Evolutionary conservation across 2,329 filamentous ascomycete genomes (phyloP).

Genomic region (Gaeumannomyces tritici): DNA sequence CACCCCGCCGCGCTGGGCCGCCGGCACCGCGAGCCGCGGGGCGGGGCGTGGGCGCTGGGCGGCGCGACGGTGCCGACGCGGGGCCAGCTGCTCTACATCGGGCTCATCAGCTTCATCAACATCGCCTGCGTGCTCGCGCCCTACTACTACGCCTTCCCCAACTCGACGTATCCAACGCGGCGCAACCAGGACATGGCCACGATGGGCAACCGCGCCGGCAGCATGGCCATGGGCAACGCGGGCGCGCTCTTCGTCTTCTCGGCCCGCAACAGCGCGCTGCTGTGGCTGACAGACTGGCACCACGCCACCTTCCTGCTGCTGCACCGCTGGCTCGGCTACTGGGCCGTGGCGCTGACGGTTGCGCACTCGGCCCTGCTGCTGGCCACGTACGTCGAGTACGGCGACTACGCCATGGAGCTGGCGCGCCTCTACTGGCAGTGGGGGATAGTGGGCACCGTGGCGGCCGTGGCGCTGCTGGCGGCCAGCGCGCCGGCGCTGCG

Average conservation of each 20-base stretch:
- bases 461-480: background rate
- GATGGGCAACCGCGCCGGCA: constrained; percentile 6
- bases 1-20: constrained; percentile 21
- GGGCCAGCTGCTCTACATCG: constrained; percentile 13
- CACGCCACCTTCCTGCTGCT: constrained; percentile 37
- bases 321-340: constrained; percentile 37
- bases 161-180: constrained; percentile 3
- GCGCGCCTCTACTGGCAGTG: constrained; percentile 4
- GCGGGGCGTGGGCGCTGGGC: constrained; percentile 13
- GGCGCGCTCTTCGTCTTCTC: constrained; percentile 31
- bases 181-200: constrained; percentile 2
- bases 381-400: constrained; percentile 29
- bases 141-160: constrained; percentile 2
- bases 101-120: constrained; percentile 9
- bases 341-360: constrained; percentile 32
- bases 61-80: constrained; percentile 11
- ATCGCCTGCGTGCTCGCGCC: constrained; percentile 4
- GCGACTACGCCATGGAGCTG: constrained; percentile 16
- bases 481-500: background rate
- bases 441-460: constrained; percentile 4
- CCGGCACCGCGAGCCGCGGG: constrained; percentile 21
- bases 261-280: constrained; percentile 35
- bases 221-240: constrained; percentile 6
- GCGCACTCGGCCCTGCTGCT: constrained; percentile 36
- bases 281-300: constrained; percentile 38